phyloP scores from a whole-genome alignment of 345 rosid species.

The Eucalyptus rudis region DNA sequence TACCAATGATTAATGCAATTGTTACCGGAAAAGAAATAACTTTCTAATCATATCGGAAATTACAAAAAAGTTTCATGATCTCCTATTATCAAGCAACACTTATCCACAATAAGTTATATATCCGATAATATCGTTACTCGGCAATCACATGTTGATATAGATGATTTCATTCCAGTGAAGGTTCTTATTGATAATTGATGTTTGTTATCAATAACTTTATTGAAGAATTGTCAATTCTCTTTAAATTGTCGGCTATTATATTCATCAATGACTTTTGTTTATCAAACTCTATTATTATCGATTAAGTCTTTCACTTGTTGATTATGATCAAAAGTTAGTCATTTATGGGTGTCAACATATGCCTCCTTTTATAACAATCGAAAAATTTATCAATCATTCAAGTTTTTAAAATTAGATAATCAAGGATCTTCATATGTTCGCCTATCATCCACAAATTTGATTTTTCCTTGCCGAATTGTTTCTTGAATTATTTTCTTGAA shows the following conservation, averaged over 20 bases:
- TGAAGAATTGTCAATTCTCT: too few species aligned
- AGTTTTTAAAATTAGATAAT: background rate
- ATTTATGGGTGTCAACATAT: background rate
- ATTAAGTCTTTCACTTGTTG: background rate
- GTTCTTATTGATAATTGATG: background rate
- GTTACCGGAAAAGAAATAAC: background rate
- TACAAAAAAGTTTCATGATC: background rate
- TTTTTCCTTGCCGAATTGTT: background rate
- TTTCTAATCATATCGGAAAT: background rate
- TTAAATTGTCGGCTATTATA: background rate
- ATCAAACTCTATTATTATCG: background rate
- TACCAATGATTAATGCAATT: background rate
- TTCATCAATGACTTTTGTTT: background rate
- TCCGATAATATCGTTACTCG: background rate
- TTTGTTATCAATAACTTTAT: background rate
- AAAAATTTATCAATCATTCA: background rate
- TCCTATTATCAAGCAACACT: background rate
- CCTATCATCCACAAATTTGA: accelerated
- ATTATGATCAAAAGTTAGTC: background rate
- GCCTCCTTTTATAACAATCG: accelerated
- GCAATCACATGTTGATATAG: accelerated
- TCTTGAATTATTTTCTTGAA: background rate
- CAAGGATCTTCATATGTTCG: accelerated
- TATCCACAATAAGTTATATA: background rate
- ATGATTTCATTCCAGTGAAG: accelerated